Base-by-base conservation (phyloP, 139 green algal species). In the Chlorella ohadii region DNA sequence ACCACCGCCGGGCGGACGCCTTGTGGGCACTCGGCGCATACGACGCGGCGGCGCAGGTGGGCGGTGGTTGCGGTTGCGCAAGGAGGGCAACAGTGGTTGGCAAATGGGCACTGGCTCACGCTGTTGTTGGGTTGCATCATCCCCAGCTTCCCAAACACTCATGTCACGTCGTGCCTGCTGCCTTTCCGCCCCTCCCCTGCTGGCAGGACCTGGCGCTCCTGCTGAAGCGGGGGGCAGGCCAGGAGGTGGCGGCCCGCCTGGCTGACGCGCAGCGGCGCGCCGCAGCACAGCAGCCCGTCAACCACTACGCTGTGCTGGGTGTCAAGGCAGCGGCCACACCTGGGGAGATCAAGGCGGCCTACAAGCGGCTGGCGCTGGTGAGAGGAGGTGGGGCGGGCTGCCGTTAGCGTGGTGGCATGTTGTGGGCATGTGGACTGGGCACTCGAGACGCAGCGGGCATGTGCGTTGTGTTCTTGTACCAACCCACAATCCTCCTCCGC, bases 321-420 rank as follows among this genome's bases (percentile, higher is more conserved):
- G 64, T 92, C 39, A 28, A 22, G 2, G n/a, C 36, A 6, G n/a
- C 33, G 31, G 89, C 87, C 1, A 34, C n/a, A 5, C 31, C 68
- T 9, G 89, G 79, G 1, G 91, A 98, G 17, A 93, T 98, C 59
- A 96, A 95, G 79, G 93, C 94, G 47, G 94, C 95, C 0, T 99
- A 98, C 78, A 87, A 92, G 41, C 88, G 86, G 36, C 87, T 95
- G 56, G 94, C 94, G 19, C 87, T 98, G 57, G 85, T 89, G 27
- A 67, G 61, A 2, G 61, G 17, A 3, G 61, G 15, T 2, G 61
- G 20, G 27, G 4, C 20, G 61, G 5, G 20, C 23, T 17, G 85
- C 22, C 82, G 79, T 0, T 38, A 84, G 38, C 5, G 5, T 59
- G 11, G 12, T 59, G 51, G 51, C 51, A 59, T 2, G 9, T 13